phyloP scores from a whole-genome alignment of 1,139 yeast genomes.

The Suhomyces terraborum region DNA sequence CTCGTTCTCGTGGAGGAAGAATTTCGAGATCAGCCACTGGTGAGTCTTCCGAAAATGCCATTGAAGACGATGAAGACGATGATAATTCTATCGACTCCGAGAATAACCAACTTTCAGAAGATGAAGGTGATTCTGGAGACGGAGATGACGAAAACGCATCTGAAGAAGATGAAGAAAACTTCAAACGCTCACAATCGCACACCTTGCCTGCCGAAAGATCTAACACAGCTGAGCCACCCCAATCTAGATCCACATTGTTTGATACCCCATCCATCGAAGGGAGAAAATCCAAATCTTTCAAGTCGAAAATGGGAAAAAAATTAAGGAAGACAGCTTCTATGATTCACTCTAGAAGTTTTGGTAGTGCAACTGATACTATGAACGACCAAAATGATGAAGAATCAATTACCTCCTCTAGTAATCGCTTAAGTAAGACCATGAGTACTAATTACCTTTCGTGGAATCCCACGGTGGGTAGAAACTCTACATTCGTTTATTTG shows the following conservation, averaged over 20 bases:
- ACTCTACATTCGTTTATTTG: conserved; percentile 84
- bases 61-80: conserved; percentile 16
- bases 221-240: conserved; percentile 44
- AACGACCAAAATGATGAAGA: conserved; percentile 22
- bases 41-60: conserved; percentile 11
- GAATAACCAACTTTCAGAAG: conserved; percentile 4
- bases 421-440: conserved; percentile 30
- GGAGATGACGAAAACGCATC: conserved; percentile 19
- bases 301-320: conserved; percentile 14
- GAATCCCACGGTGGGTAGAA: conserved; percentile 93
- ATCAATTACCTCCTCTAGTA: conserved; percentile 18
- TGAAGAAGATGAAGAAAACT: conserved; percentile 20
- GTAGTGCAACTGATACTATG: conserved; percentile 15
- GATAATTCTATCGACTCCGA: conserved; percentile 15
- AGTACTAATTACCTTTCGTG: conserved; percentile 76
- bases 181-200: conserved; percentile 32
- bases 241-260: conserved; percentile 8
- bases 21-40: conserved; percentile 19
- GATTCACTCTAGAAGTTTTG: conserved; percentile 11
- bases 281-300: conserved; percentile 17
- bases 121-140: conserved; percentile 18
- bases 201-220: conserved; percentile 34
- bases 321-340: conserved; percentile 11
- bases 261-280: conserved; percentile 50
- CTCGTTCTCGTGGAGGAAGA: background rate